Conservation (phyloP, 1,284 basidiomycete species). For the Melampsora occidentalis region DNA sequence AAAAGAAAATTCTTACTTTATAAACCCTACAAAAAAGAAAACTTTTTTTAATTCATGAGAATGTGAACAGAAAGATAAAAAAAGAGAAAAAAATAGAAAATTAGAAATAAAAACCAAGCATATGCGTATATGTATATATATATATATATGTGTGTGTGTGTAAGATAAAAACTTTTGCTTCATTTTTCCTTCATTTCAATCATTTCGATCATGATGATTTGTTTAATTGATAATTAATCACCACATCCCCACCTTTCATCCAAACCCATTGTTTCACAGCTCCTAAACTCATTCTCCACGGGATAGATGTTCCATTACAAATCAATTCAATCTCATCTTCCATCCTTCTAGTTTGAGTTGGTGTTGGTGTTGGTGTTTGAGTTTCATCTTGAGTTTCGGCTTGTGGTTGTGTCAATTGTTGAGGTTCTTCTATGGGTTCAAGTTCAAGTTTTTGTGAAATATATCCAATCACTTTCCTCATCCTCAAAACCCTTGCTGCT, state of each 20-base stretch:
- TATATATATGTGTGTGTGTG: too few relatives aligned
- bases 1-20: too few relatives aligned
- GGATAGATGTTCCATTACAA: conserved; percentile 75
- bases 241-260: conserved; percentile 73
- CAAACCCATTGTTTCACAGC: conserved; percentile 82
- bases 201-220: not conserved
- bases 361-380: not conserved
- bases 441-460: conserved; percentile 83
- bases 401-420: not conserved
- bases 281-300: conserved; percentile 80
- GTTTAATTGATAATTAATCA: conserved; percentile 68
- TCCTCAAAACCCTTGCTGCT: conserved; percentile 76
- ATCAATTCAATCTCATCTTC: conserved; percentile 82
- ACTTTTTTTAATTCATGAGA: too few relatives aligned
- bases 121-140: too few relatives aligned
- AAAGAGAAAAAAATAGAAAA: too few relatives aligned
- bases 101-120: too few relatives aligned
- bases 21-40: too few relatives aligned
- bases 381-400: not conserved
- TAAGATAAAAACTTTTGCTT: too few relatives aligned
- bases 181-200: too few relatives aligned
- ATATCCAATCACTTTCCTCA: conserved; percentile 77
- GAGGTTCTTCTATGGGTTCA: not conserved
- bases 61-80: too few relatives aligned
- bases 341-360: conserved; percentile 5